These are phyloP conservation scores for Linaria vulgaris DNA, from an alignment of 257 asterid species.

Conservation along the genomic window DNA sequence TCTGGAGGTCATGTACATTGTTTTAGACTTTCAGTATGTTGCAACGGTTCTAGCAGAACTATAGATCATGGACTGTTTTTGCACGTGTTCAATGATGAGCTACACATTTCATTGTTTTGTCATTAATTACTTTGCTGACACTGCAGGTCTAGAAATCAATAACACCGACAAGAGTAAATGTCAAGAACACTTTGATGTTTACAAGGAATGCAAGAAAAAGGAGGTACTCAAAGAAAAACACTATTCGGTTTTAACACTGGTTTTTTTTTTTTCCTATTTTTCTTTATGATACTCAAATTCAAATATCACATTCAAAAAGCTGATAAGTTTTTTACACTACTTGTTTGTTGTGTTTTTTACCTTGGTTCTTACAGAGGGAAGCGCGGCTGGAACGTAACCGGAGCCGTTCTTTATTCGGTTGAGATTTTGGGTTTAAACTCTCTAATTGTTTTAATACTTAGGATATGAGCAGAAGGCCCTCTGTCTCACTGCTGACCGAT, in stretches of 20 bases:
- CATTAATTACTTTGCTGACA: background rate
- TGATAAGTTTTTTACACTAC: slow-evolving; percentile 1
- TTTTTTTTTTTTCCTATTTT: too few relatives aligned
- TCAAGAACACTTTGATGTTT: slow-evolving; percentile 80
- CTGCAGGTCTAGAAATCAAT: slow-evolving; percentile 74
- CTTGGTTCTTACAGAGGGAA: slow-evolving; percentile 73
- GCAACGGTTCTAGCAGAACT: background rate
- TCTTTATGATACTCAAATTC: too few relatives aligned
- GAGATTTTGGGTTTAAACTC: slow-evolving; percentile 31
- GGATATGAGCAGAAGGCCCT: slow-evolving; percentile 1
- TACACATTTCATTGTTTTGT: background rate
- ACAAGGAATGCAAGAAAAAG: slow-evolving; percentile 94
- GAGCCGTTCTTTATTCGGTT: slow-evolving; percentile 73
- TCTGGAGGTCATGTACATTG: background rate
- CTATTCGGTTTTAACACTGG: too few relatives aligned
- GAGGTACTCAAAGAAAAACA: slow-evolving; percentile 46
- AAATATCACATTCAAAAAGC: background rate
- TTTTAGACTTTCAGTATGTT: background rate
- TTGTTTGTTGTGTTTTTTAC: slow-evolving; percentile 1
- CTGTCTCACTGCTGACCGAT: too few relatives aligned
- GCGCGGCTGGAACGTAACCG: slow-evolving; percentile 90
- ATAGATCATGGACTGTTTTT: background rate
- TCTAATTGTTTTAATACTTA: slow-evolving; percentile 1
- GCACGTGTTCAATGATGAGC: background rate
- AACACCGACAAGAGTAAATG: slow-evolving; percentile 81